Evolutionary conservation across 805 yeast genomes (phyloP).

Genomic region (Saccharomycopsis synnaedendra): DNA sequence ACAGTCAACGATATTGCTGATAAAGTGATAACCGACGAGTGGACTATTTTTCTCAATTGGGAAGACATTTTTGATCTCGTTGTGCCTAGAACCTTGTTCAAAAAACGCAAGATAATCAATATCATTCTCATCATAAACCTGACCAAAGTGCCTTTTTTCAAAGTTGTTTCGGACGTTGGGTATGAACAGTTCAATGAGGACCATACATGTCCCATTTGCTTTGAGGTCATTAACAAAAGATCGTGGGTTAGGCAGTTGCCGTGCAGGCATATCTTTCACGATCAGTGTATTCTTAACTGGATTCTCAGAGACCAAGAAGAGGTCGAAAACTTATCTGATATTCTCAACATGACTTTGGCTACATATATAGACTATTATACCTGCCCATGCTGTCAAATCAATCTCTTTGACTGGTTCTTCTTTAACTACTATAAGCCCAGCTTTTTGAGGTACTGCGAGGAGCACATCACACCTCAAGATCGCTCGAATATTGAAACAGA

Average conservation of each 20-base stretch:
- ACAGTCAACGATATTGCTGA: slow-evolving; percentile 3
- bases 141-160: not conserved
- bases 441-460: slow-evolving; percentile 2
- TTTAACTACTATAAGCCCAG: slow-evolving; percentile 6
- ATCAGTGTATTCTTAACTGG: slow-evolving; percentile 2
- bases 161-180: not conserved
- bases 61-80: slow-evolving; percentile 1
- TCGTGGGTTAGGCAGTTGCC: slow-evolving; percentile 1
- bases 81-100: not conserved
- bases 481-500: slow-evolving; percentile 1
- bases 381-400: slow-evolving; percentile 5
- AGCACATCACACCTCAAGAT: not conserved
- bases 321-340: not conserved
- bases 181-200: not conserved
- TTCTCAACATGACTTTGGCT: not conserved
- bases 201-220: slow-evolving; percentile 1
- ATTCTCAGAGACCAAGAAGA: slow-evolving; percentile 1
- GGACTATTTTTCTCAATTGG: slow-evolving; percentile 4
- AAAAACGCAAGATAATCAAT: not conserved
- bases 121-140: not conserved
- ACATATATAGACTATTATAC: not conserved
- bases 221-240: not conserved
- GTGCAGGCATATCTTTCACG: slow-evolving; percentile 5
- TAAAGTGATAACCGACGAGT: slow-evolving; percentile 10
- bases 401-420: slow-evolving; percentile 8